Conservation (phyloP, 768 basidiomycete species). For the Termitomyces sp. region DNA sequence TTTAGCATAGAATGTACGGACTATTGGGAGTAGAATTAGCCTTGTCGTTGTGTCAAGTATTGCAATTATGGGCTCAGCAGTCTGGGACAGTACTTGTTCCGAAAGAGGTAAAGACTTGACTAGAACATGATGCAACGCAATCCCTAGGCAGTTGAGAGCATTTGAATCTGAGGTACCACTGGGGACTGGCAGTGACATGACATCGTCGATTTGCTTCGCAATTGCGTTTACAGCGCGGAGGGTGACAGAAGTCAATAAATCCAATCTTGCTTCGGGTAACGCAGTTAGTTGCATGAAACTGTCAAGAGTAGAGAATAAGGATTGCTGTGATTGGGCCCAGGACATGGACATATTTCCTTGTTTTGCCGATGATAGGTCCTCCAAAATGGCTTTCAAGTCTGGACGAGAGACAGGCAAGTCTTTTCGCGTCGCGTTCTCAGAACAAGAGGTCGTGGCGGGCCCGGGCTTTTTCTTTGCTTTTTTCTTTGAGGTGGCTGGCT, state of each 20-base stretch:
- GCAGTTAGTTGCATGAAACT: slow-evolving; percentile 23
- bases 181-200: slow-evolving; percentile 1
- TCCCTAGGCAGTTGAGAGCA: slow-evolving; percentile 16
- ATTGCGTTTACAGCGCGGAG: slow-evolving; percentile 25
- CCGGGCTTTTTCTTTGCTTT: slow-evolving; percentile 16
- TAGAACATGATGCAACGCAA: slow-evolving; percentile 15
- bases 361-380: slow-evolving; percentile 7
- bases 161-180: slow-evolving; percentile 9
- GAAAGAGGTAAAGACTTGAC: slow-evolving; percentile 13
- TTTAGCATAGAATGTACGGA: slow-evolving; percentile 9
- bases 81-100: slow-evolving; percentile 3
- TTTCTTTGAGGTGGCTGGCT: slow-evolving; percentile 11
- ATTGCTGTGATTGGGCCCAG: slow-evolving; percentile 6
- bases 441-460: not conserved
- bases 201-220: slow-evolving; percentile 9
- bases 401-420: slow-evolving; percentile 4
- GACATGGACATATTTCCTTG: slow-evolving; percentile 4
- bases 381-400: slow-evolving; percentile 15
- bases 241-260: slow-evolving; percentile 23
- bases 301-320: slow-evolving; percentile 24
- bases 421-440: slow-evolving; percentile 8
- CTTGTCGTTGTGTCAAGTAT: slow-evolving; percentile 12
- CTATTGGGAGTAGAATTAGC: slow-evolving; percentile 12
- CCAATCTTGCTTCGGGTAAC: slow-evolving; percentile 18
- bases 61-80: slow-evolving; percentile 9